Evolutionary conservation across 2,329 filamentous ascomycete species (phyloP), one percentile per base, ranked within the genome.

Genomic region (Passalora sequoiae): DNA sequence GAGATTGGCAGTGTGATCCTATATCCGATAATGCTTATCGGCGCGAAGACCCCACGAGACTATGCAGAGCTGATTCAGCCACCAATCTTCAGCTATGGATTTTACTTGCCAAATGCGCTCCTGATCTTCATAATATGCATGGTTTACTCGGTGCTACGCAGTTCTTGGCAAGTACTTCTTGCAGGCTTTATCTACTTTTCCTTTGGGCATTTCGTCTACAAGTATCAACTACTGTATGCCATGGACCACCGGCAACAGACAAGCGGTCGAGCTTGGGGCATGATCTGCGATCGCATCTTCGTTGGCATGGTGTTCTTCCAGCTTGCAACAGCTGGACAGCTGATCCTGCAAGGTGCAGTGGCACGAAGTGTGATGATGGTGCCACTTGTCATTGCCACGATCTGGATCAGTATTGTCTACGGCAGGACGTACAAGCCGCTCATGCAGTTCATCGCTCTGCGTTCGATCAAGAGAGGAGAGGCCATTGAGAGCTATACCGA

Each of bases 231-330:
- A 4, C 75, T 98, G 4, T 98, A 98, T 65, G 89, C 92, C 22
- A 98, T 98, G 92, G 89, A 97, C 58, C 91, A 97, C 63, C 86
- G 88, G 12, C 88, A 94, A 60, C 89, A 95, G 62, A 88, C 89
- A 12, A 97, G 91, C 0, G 94, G 94, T 15, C 82, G 84, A 49
- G 89, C 89, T 4, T 98, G 92, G 92, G 84, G 86, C 37, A 94
- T 98, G 77, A 95, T 98, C 50, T 95, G 89, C 67, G 88, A 92
- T 60, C 86, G 92, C 25, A 77, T 96, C 46, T 79, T 97, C 43
- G 71, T 96, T 17, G 92, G 92, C 1, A 69, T 96, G 7, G 69
- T 94, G 2, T 79, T 97, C 30, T 96, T 96, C 60, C 89, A 98
- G 65, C 68, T 94, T 16, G 88, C 92, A 35, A 92, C 95, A 76